Evolutionary conservation across 768 basidiomycete genomes (phyloP), one percentile per base, ranked within the genome.

Genomic region (Galerina sulciceps): DNA sequence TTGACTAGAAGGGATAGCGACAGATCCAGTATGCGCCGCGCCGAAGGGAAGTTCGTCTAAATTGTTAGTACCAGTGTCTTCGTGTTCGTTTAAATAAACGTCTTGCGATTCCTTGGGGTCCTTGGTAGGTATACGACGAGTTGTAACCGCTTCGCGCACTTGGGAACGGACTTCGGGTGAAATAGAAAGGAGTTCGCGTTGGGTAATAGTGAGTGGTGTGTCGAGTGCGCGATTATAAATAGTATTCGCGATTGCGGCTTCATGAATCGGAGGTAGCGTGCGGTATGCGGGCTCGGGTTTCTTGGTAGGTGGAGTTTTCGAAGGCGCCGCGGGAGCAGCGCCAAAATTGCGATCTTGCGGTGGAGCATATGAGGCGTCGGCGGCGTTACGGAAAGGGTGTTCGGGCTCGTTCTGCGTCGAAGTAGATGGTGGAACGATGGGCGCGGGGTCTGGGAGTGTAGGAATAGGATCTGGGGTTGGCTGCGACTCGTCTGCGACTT

Each of bases 151-250:
- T 4, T 69, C 69, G 1, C 59, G 56, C 44, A 58, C 42, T 11
- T 61, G 56, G 8, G 56, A 22, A 13, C 64, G 64, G 20, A 67
- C 50, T 8, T 69, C 69, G 2, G 66, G 66, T 0, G 69, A 35
- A 4, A 70, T 43, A 2, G 66, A 62, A 0, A 70, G 47, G 0
- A 69, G 51, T 43, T 69, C 61, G 1, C 66, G 57, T 18, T 62
- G 57, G 0, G 65, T 64, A 18, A 71, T 17, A 1, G 67, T 67
- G 14, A 71, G 35, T 0, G 61, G 35, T 0, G 64, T 23, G 18
- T 71, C 50, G 2, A 72, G 31, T 1, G 66, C 58, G 0, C 58
- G 50, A 6, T 65, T 23, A 10, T 62, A 59, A 10, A 72, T 62
- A 1, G 26, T 55, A 1, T 14, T 35, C 0, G 58, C 62, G 31